Evolutionary conservation across 1,139 yeast genomes (phyloP).

Genomic region (Saccharomycopsis phalli): DNA sequence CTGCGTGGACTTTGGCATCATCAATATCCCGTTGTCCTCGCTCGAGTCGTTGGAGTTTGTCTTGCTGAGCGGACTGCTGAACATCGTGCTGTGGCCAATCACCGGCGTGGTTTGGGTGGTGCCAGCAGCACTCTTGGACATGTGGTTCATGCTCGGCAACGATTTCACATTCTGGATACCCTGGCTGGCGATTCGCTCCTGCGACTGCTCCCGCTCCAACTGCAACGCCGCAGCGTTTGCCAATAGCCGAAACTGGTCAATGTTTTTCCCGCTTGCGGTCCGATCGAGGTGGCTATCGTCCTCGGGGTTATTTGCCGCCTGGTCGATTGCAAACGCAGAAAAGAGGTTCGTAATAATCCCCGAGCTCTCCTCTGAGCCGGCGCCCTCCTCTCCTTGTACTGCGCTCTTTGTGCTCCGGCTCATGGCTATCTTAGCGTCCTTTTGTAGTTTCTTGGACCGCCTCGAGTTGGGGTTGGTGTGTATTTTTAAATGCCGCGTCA

Average conservation of each 20-base stretch:
- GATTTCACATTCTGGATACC: constrained; percentile 12
- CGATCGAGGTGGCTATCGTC: neutral
- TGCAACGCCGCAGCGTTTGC: constrained; percentile 20
- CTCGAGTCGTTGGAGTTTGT: constrained; percentile 1
- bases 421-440: constrained; percentile 25
- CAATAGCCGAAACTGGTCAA: constrained; percentile 15
- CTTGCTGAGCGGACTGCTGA: neutral
- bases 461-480: constrained; percentile 74
- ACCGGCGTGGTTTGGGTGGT: neutral
- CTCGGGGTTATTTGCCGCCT: neutral
- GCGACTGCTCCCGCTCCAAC: constrained; percentile 16
- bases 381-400: neutral
- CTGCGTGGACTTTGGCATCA: constrained; percentile 6
- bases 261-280: neutral
- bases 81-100: neutral
- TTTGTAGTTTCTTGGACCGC: constrained; percentile 32
- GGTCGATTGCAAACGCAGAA: constrained; percentile 3
- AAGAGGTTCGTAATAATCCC: neutral
- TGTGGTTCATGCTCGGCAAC: constrained; percentile 11
- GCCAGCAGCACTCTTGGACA: constrained; percentile 2
- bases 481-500: constrained; percentile 81
- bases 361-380: neutral
- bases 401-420: constrained; percentile 3
- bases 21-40: constrained; percentile 12
- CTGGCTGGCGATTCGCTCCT: neutral